Base-by-base conservation (phyloP, 1,284 basidiomycete species). In the Athelia sp. region DNA sequence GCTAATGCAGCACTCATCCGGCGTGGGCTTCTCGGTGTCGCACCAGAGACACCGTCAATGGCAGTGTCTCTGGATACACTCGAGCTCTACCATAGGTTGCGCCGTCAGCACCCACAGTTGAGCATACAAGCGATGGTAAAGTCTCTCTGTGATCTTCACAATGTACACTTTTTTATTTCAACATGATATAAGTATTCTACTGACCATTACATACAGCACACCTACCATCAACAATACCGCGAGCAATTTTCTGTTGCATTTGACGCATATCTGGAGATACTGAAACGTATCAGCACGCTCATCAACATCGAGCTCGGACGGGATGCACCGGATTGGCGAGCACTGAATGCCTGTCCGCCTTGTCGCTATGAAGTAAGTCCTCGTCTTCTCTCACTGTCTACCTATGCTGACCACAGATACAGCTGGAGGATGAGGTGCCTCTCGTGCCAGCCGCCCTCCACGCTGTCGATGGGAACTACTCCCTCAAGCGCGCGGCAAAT, bases 381-480 rank as follows among this genome's bases (percentile, higher is more conserved):
- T n/a, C 36, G 36, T 21, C n/a, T 40, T 8, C 9, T 40, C 4
- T 8, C 8, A 8, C 19, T 40, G 9, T 4, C 15, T 29, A 40
- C 36, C n/a, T 4, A 40, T n/a, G n/a, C 19, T 8, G 6, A 40
- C 6, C n/a, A n/a, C n/a, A n/a, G n/a, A n/a, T n/a, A 29, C 15
- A 40, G 36, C 36, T 40, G 8, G n/a, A 40, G 15, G 15, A n/a
- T 36, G 19, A 47, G 34, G 23, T 48, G 50, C 3, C 15, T 24
- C 22, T 53, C 35, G 32, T 50, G 31, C 24, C 44, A 26, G 3
- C 4, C 3, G 1, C 4, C 14, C 40, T 58, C 10, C 35, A 54
- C 40, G 45, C 42, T 15, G 52, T 57, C 36, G 58, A 62, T 40
- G 58, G 58, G 0, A 59, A 61, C 38, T 50, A 55, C 32, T 61